Evolutionary conservation across 306 rosid genomes (phyloP), one percentile per base, ranked within the genome.

Genomic region (Delonix regia): DNA sequence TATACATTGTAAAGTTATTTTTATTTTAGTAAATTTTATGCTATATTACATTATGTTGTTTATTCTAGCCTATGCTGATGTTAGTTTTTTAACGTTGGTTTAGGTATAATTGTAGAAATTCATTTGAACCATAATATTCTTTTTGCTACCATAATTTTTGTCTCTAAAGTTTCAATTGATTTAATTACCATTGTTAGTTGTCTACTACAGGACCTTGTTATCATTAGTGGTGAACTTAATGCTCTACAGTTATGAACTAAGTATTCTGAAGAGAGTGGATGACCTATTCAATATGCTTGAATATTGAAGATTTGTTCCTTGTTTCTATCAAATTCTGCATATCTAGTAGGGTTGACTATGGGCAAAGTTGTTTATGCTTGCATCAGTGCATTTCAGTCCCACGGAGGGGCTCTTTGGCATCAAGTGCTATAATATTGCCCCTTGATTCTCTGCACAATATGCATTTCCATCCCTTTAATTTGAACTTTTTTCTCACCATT

Each of bases 381-480:
- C n/a, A 30, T 63, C 44, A 41, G 61, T 51, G 73, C 65, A 52
- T 67, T 82, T 8, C 9, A 25, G 52, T 79, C 28, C 39, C 41
- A 39, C 5, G 9, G 34, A 42, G 27, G 27, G 60, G 39, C 16
- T 21, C 9, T 36, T 62, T 67, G 19, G 59, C 69, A 71, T 18
- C 48, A 57, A 72, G 69, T 57, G 24, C 36, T 73, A 34, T 44
- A 56, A 70, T 62, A 36, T 51, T 76, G 60, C 53, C 77, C 71
- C 63, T 52, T 70, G 70, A 75, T 15, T 65, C 71, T 57, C 39
- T 76, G 78, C 44, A 39, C 63, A 47, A 68, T 41, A 49, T 34
- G 47, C 56, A 56, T 56, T 45, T 62, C 60, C 39, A 18, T 27
- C 9, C 16, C 70, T 69, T 0, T 9, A 19, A 21, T 24, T 65